These are phyloP conservation scores for Vigna radiata DNA, from an alignment of 306 rosid genomes.

Conservation along the genomic window DNA sequence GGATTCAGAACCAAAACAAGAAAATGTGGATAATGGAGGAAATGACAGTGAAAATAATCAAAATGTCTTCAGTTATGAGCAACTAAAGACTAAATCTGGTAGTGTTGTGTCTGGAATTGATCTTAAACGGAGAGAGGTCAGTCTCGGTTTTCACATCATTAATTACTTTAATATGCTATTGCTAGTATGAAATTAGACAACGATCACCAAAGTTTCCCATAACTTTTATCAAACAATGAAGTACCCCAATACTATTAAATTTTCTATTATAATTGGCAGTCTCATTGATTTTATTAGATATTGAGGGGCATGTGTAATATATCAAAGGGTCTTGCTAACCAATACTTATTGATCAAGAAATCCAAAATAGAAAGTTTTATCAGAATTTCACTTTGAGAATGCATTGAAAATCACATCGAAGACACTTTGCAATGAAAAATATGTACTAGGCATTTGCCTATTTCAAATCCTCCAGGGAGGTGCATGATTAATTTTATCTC, in stretches of 20 bases:
- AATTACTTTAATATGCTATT: slow-evolving; percentile 30
- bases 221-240: background rate
- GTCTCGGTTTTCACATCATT: slow-evolving; percentile 41
- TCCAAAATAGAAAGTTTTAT: too few relatives aligned
- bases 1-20: slow-evolving; percentile 68
- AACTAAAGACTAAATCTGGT: slow-evolving; percentile 82
- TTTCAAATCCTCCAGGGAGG: too few relatives aligned
- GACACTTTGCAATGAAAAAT: too few relatives aligned
- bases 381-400: too few relatives aligned
- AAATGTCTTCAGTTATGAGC: slow-evolving; percentile 73
- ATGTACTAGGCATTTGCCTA: too few relatives aligned
- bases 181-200: background rate
- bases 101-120: slow-evolving; percentile 87
- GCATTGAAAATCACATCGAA: too few relatives aligned
- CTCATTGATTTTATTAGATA: background rate
- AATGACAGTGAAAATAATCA: slow-evolving; percentile 53
- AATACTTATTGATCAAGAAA: too few relatives aligned
- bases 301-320: background rate
- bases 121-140: slow-evolving; percentile 89
- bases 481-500: too few relatives aligned
- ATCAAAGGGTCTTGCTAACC: background rate
- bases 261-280: background rate
- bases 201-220: background rate
- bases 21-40: slow-evolving; percentile 52
- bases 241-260: background rate